phyloP scores from a whole-genome alignment of 257 asterid species.

The Cordia subcordata region DNA sequence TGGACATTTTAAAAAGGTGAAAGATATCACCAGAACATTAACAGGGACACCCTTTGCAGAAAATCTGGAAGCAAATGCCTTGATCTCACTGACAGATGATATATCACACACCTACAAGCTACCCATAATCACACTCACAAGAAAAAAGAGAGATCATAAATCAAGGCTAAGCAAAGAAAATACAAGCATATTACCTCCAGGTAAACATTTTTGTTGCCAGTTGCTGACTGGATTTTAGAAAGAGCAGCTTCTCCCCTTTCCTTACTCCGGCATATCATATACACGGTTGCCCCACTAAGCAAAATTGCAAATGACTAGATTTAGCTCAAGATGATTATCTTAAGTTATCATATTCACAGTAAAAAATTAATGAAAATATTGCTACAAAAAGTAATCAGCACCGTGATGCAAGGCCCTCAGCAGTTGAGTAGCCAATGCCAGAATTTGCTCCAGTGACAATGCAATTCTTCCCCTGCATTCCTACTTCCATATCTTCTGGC shows the following conservation, averaged over 20 bases:
- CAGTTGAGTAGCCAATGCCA: constrained; percentile 86
- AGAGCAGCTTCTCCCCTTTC: constrained; percentile 91
- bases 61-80: constrained; percentile 69
- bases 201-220: constrained; percentile 71
- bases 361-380: neutral
- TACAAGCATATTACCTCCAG: constrained; percentile 90
- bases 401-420: constrained; percentile 92
- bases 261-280: constrained; percentile 78
- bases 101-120: constrained; percentile 88
- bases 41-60: constrained; percentile 59
- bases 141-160: neutral
- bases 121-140: constrained; percentile 21
- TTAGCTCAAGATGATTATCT: neutral
- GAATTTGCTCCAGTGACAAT: constrained; percentile 95
- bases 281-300: constrained; percentile 78
- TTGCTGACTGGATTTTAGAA: constrained; percentile 51
- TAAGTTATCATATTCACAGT: neutral
- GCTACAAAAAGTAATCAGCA: constrained; percentile 17
- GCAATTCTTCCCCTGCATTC: constrained; percentile 77
- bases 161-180: neutral
- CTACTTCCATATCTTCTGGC: constrained; percentile 65
- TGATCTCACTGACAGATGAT: constrained; percentile 62
- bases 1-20: constrained; percentile 1
- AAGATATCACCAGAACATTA: constrained; percentile 67
- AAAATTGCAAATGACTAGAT: constrained; percentile 16